A percentile compares a stretch with the other conserved stretches of the same genome.
phyloP scores from a whole-genome alignment of 2,329 filamentous ascomycete species.

The Trichoderma sp. region DNA sequence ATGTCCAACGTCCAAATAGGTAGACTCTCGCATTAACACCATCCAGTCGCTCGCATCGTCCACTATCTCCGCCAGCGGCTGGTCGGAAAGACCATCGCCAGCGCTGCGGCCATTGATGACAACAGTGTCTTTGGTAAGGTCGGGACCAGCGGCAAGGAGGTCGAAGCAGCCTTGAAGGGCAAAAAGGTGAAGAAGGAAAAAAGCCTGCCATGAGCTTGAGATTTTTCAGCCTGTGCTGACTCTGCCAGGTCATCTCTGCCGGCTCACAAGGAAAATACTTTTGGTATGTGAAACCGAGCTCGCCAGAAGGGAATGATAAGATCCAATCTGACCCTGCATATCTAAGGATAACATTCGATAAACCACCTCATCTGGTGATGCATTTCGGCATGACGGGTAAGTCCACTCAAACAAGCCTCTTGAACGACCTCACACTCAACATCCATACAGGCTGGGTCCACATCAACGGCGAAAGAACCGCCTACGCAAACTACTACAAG shows the following conservation, averaged over 20 bases:
- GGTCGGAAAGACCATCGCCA: slow-evolving; percentile 77
- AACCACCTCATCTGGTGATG: slow-evolving; percentile 83
- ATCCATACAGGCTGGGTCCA: slow-evolving; percentile 72
- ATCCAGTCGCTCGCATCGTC: slow-evolving; percentile 75
- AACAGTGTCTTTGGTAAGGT: slow-evolving; percentile 87
- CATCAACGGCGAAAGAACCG: slow-evolving; percentile 75
- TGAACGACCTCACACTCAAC: slow-evolving; percentile 21
- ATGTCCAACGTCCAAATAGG: not conserved
- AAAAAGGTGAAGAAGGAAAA: slow-evolving; percentile 56
- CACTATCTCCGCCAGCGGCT: slow-evolving; percentile 81
- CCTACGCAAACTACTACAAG: slow-evolving; percentile 82
- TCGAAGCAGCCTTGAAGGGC: slow-evolving; percentile 72
- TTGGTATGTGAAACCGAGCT: slow-evolving; percentile 55
- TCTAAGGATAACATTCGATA: slow-evolving; percentile 62
- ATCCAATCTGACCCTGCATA: too few relatives aligned
- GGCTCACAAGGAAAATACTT: slow-evolving; percentile 97
- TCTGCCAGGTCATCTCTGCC: slow-evolving; percentile 57
- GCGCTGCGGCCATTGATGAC: slow-evolving; percentile 75
- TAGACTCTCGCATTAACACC: not conserved
- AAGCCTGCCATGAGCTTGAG: not conserved
- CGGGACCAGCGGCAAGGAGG: slow-evolving; percentile 74
- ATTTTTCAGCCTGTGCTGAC: not conserved
- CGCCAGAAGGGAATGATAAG: too few relatives aligned
- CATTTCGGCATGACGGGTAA: slow-evolving; percentile 75
- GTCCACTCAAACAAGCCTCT: not conserved